Conservation (phyloP, 257 asterid genomes). For the Nicotiana noctiflora region DNA sequence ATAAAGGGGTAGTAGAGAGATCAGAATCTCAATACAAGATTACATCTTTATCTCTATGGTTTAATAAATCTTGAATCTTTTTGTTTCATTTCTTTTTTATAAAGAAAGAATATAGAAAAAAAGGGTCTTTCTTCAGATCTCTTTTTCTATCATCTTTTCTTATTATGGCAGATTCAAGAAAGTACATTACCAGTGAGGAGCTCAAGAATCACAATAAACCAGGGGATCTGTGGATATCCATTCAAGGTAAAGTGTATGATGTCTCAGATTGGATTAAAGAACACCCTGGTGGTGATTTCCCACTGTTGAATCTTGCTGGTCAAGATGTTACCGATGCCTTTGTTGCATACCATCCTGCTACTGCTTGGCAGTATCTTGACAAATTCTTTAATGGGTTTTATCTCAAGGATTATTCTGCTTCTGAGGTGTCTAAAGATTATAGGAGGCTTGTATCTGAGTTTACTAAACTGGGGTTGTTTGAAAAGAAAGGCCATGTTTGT, state of each 20-base stretch:
- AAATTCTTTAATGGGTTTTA: constrained; percentile 50
- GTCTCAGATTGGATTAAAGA: constrained; percentile 66
- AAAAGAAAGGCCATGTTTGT: constrained; percentile 50
- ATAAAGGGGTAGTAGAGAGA: neutral
- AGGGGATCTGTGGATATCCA: constrained; percentile 92
- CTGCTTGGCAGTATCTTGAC: constrained; percentile 59
- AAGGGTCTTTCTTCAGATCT: constrained; percentile 17
- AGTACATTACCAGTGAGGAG: constrained; percentile 60
- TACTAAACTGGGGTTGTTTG: constrained; percentile 58
- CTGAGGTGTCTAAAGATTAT: constrained; percentile 73
- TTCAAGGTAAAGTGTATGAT: constrained; percentile 81
- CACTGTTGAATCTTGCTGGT: constrained; percentile 71
- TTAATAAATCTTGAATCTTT: neutral
- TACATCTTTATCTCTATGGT: neutral
- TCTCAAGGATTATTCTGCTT: constrained; percentile 47
- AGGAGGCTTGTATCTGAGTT: constrained; percentile 61
- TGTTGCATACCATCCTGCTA: constrained; percentile 74
- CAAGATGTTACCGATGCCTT: constrained; percentile 87
- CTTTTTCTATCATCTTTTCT: constrained; percentile 11
- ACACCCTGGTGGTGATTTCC: constrained; percentile 84
- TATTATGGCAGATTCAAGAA: constrained; percentile 36
- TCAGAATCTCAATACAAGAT: neutral
- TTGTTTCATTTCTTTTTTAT: no score
- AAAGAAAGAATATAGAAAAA: neutral
- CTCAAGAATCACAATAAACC: constrained; percentile 60